Evolutionary conservation across 2,329 filamentous ascomycete species (phyloP).

Genomic region (Chaetomium strumarium): DNA sequence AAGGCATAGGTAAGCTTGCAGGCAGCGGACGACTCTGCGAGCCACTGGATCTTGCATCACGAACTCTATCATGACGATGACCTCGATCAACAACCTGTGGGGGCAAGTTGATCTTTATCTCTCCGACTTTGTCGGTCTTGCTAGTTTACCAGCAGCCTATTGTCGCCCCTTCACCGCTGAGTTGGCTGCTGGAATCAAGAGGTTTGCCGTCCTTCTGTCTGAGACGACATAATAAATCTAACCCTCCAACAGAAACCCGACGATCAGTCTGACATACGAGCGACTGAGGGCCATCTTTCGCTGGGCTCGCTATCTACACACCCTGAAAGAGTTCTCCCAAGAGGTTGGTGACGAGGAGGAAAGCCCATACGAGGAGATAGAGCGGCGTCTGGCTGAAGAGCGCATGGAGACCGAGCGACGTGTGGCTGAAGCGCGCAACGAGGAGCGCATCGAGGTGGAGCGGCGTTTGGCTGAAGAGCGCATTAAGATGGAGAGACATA

Average conservation of each 20-base stretch:
- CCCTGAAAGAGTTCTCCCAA: background rate
- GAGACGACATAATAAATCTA: background rate
- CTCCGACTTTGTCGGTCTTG: conserved; percentile 5
- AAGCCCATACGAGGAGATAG: background rate
- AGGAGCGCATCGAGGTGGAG: background rate
- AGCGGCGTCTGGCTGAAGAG: background rate
- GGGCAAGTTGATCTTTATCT: conserved; percentile 11
- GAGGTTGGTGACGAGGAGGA: background rate
- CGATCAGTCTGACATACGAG: conserved; percentile 4
- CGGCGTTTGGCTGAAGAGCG: background rate
- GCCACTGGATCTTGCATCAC: conserved; percentile 1
- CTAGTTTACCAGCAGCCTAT: conserved; percentile 6
- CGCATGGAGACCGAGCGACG: background rate
- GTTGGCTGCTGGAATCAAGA: conserved; percentile 3
- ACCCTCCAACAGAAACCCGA: conserved; percentile 5
- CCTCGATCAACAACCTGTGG: conserved; percentile 8
- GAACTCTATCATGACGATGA: conserved; percentile 6
- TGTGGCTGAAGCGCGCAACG: background rate
- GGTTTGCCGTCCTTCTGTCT: conserved; percentile 8
- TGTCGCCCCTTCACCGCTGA: conserved; percentile 10
- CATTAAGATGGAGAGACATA: too few relatives aligned
- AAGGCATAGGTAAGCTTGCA: conserved; percentile 8
- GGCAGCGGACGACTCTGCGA: background rate
- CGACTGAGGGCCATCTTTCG: conserved; percentile 6
- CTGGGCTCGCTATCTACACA: background rate